phyloP scores from a whole-genome alignment of 768 basidiomycete genomes.

The Boletus huronensis region DNA sequence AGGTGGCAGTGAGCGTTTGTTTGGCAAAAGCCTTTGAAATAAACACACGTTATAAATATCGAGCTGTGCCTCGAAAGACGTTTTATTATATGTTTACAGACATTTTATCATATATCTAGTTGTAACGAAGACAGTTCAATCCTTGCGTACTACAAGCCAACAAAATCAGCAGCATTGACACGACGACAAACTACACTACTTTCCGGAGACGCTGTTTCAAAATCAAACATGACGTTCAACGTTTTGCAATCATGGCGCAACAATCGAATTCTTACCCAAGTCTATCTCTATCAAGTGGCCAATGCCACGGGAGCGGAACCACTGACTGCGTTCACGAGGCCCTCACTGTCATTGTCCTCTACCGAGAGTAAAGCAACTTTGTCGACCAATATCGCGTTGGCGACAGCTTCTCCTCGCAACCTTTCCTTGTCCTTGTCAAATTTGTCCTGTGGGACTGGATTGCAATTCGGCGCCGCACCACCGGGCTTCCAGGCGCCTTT shows the following conservation, averaged over 20 bases:
- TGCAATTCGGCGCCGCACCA: slow-evolving; percentile 9
- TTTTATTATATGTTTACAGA: slow-evolving; percentile 37
- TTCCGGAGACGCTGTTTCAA: slow-evolving; percentile 11
- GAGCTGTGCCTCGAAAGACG: slow-evolving; percentile 6
- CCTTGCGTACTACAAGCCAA: slow-evolving; percentile 23
- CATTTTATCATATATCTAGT: slow-evolving; percentile 37
- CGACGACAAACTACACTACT: slow-evolving; percentile 26
- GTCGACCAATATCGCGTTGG: slow-evolving; percentile 35
- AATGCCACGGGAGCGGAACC: slow-evolving; percentile 20
- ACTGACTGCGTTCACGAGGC: slow-evolving; percentile 11
- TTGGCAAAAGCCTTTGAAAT: slow-evolving; percentile 34
- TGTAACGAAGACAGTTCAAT: slow-evolving; percentile 23
- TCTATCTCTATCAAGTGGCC: slow-evolving; percentile 29
- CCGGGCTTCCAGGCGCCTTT: slow-evolving; percentile 29
- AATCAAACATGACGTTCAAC: slow-evolving; percentile 1
- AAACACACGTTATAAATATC: slow-evolving; percentile 8
- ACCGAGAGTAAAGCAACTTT: slow-evolving; percentile 37
- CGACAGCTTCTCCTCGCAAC: slow-evolving; percentile 33
- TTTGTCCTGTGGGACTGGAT: slow-evolving; percentile 20
- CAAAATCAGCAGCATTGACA: slow-evolving; percentile 25
- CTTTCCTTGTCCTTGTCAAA: slow-evolving; percentile 35
- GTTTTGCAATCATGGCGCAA: background rate
- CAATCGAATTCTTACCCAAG: slow-evolving; percentile 13
- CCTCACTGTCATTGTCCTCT: slow-evolving; percentile 24
- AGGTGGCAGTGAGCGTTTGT: slow-evolving; percentile 44